phyloP scores from a whole-genome alignment of 2,329 filamentous ascomycete species.

The Penicillium decumbens region DNA sequence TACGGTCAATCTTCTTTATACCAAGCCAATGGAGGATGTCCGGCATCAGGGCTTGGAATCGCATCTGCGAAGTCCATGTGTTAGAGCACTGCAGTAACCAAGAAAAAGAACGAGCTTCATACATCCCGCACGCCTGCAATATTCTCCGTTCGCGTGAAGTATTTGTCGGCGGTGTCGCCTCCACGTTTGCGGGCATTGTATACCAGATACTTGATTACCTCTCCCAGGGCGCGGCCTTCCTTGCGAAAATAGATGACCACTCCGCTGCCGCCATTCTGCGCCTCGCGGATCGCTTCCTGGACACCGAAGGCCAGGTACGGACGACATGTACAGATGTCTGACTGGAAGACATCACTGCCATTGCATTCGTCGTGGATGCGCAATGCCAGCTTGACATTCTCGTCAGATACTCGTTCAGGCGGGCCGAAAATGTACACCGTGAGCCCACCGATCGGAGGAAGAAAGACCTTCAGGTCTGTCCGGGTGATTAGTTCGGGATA shows the following conservation, averaged over 20 bases:
- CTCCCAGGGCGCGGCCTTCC: conserved; percentile 87
- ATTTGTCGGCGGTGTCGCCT: conserved; percentile 47
- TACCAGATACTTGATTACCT: conserved; percentile 86
- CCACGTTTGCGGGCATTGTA: conserved; percentile 49
- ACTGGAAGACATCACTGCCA: conserved; percentile 94
- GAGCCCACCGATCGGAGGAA: conserved; percentile 90
- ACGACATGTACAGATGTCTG: conserved; percentile 89
- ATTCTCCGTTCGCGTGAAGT: conserved; percentile 96
- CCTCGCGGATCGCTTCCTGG: conserved; percentile 94
- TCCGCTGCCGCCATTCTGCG: conserved; percentile 86
- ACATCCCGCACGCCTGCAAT: conserved; percentile 85
- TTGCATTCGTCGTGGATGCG: conserved; percentile 89
- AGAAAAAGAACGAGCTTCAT: conserved; percentile 7
- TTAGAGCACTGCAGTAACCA: conserved; percentile 3
- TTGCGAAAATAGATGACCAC: conserved; percentile 99
- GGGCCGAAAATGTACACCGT: conserved; percentile 98
- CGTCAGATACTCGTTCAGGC: conserved; percentile 86
- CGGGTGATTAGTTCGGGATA: conserved; percentile 96
- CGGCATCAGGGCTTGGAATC: conserved; percentile 97
- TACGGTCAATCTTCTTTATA: conserved; percentile 96
- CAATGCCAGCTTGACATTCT: conserved; percentile 72
- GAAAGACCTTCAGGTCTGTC: conserved; percentile 88
- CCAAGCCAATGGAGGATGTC: conserved; percentile 97
- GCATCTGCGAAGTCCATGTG: conserved; percentile 57
- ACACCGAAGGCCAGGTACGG: conserved; percentile 97